A percentile compares a stretch with the other conserved stretches of the same genome.
phyloP scores from a whole-genome alignment of 805 yeast genomes.

The Nakazawaea wyomingensis region DNA sequence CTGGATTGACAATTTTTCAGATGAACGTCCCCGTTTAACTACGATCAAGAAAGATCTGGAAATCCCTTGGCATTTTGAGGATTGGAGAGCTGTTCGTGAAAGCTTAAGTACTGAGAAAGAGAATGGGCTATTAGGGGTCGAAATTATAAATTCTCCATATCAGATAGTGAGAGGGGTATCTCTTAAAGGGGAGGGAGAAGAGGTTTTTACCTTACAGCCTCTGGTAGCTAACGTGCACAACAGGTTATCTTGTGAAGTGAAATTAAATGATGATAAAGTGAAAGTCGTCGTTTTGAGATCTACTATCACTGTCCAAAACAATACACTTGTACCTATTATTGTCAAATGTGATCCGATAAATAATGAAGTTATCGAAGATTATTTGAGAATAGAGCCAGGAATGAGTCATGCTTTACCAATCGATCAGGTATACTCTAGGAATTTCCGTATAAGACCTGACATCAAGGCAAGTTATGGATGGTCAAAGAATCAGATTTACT shows the following conservation, averaged over 20 bases:
- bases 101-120: slow-evolving; percentile 61
- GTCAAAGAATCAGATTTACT: slow-evolving; percentile 57
- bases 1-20: slow-evolving; percentile 60
- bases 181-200: slow-evolving; percentile 80
- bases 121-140: slow-evolving; percentile 59
- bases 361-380: slow-evolving; percentile 24
- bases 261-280: slow-evolving; percentile 67
- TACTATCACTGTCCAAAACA: slow-evolving; percentile 63
- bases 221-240: slow-evolving; percentile 51
- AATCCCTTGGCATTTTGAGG: slow-evolving; percentile 88
- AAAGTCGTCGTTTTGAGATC: slow-evolving; percentile 78
- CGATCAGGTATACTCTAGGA: slow-evolving; percentile 53
- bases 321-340: slow-evolving; percentile 53
- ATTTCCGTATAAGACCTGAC: slow-evolving; percentile 58
- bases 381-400: slow-evolving; percentile 47
- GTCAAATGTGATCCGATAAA: slow-evolving; percentile 31
- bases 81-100: slow-evolving; percentile 86
- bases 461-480: slow-evolving; percentile 54
- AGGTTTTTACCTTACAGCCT: slow-evolving; percentile 63
- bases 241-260: slow-evolving; percentile 68
- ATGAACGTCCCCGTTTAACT: slow-evolving; percentile 25
- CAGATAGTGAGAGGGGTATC: slow-evolving; percentile 51
- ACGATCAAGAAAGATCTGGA: slow-evolving; percentile 41
- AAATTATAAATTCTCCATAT: slow-evolving; percentile 51
- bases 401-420: slow-evolving; percentile 68